Base-by-base conservation (phyloP, 176 grass and related monocot genomes). In the Tillandsia leiboldiana region DNA sequence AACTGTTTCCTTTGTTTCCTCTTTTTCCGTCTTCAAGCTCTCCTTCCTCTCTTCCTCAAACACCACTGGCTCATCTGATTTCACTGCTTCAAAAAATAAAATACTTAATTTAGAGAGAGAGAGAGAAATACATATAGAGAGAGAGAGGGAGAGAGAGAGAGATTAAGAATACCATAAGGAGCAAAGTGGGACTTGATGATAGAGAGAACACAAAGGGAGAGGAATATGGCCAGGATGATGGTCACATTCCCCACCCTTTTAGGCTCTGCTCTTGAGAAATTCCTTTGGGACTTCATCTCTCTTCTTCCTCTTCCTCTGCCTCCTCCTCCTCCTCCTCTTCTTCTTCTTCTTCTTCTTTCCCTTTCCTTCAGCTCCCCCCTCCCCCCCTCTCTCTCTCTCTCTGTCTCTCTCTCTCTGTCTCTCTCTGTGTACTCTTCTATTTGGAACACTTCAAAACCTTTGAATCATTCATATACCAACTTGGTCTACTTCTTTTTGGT, bases 201-300 rank as follows among this genome's bases (percentile, higher is more conserved):
- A 51, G 84, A 84, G 64, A 91, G 88, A 51, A 91, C 49, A 79
- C 88, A 87, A 48, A 91, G 81, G 26, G 84, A 91, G 57, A 91
- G 74, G 27, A 91, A 81, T 83, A 90, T 86, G 77, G 83, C 77
- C 61, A 78, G 80, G 69, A 90, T 74, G 87, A 90, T 80, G 80
- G 86, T 70, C 28, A 50, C 80, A 72, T 90, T 90, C 72, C 87
- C 85, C 3, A 82, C 49, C 70, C 83, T 84, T 22, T 83, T 80
- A 24, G 80, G 76, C 73, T 90, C 87, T 77, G 79, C 69, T 73
- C 83, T 78, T 73, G 53, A 13, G 58, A 26, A 27, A 72, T 68
- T 90, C 80, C 87, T 81, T 69, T 77, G 29, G 26, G 87, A 77
- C 80, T 90, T 90, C 87, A 90, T 90, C 83, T n/a, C 29, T 22